Base-by-base conservation (phyloP, 441 rosid species). In the Breynia disticha region DNA sequence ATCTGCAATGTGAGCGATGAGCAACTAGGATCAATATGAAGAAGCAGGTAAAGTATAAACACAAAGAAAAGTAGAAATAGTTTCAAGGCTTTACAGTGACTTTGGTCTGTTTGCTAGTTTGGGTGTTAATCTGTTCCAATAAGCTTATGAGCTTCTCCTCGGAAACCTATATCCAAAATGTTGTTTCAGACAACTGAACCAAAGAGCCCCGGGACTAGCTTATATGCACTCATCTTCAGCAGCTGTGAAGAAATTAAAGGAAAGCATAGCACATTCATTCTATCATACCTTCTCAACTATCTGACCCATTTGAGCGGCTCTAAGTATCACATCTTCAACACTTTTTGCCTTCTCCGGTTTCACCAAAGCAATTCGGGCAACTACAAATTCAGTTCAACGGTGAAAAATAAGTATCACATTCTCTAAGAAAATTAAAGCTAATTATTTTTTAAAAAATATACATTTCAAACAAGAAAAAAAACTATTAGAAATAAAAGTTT, bases 291-390 rank as follows among this genome's bases (percentile, higher is more conserved):
- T 88, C 64, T 91, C 96, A 63, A 50, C 91, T 17, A 91, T 86
- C 77, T 88, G 98, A 60, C 97, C 95, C 83, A 62, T 79, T 66
- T 86, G 95, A 57, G 95, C 86, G 70, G 94, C 84, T 70, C 97
- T 78, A 56, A 91, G 74, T 48, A 88, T 50, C 52, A 82, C 85
- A 72, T 91, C 98, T 72, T 91, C 95, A 56, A 91, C 97, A 21
- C 94, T 74, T 69, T 86, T 86, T 50, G 95, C 95, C 75, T 91
- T 91, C 75, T 91, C 97, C 69, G 98, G 98, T 74, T 91, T 91
- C 73, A 91, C 98, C 79, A 91, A 60, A 16, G 97, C 97, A 69
- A 91, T 91, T 67, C 97, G 81, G 54, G 96, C 87, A 66, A 91
- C 98, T 88, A 71, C 21, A 24, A 24, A 24, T 24, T 24, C 32